A percentile compares a stretch with the other conserved stretches of the same genome.
Evolutionary conservation across 2,329 filamentous ascomycete genomes (phyloP).

Genomic region (Phyllosticta capitalensis): DNA sequence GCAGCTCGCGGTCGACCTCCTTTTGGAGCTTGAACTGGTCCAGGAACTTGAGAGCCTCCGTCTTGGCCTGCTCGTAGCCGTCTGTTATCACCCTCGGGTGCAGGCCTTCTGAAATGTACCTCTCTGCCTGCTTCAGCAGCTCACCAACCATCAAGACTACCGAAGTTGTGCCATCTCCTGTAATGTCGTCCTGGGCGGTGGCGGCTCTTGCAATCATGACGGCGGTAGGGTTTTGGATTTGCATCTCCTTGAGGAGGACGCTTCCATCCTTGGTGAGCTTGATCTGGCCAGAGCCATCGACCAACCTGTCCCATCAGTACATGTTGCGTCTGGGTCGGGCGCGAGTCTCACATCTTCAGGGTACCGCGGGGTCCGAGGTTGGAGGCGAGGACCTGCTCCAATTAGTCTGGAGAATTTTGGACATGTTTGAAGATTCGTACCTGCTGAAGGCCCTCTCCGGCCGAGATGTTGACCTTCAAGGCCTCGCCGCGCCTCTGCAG

Average conservation of each 20-base stretch:
- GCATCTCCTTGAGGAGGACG: slow-evolving; percentile 65
- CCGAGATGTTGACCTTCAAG: slow-evolving; percentile 91
- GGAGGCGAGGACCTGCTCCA: slow-evolving; percentile 81
- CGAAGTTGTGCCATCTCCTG: slow-evolving; percentile 93
- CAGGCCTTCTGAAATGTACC: slow-evolving; percentile 92
- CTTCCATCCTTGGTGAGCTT: slow-evolving; percentile 99
- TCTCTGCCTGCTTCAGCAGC: slow-evolving; percentile 92
- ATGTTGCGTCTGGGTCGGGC: slow-evolving; percentile 26
- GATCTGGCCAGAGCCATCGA: slow-evolving; percentile 62
- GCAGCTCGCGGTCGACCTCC: slow-evolving; percentile 85
- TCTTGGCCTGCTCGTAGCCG: slow-evolving; percentile 94
- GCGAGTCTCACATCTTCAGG: slow-evolving; percentile 77
- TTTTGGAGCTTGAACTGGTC: slow-evolving; percentile 84
- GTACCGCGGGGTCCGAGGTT: slow-evolving; percentile 91
- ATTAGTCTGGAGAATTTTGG: slow-evolving; percentile 21
- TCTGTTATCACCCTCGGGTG: slow-evolving; percentile 96
- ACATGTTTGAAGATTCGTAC: slow-evolving; percentile 30
- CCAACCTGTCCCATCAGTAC: slow-evolving; percentile 40
- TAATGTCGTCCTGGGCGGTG: slow-evolving; percentile 97
- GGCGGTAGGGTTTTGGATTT: slow-evolving; percentile 97
- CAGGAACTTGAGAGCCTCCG: slow-evolving; percentile 87
- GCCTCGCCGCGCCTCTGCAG: slow-evolving; percentile 88
- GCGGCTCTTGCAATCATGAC: slow-evolving; percentile 74
- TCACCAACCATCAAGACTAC: slow-evolving; percentile 93
- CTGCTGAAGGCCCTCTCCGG: slow-evolving; percentile 67